Evolutionary conservation across 164 flowering plant genomes (phyloP).

Genomic region (Vitis rotundifolia): DNA sequence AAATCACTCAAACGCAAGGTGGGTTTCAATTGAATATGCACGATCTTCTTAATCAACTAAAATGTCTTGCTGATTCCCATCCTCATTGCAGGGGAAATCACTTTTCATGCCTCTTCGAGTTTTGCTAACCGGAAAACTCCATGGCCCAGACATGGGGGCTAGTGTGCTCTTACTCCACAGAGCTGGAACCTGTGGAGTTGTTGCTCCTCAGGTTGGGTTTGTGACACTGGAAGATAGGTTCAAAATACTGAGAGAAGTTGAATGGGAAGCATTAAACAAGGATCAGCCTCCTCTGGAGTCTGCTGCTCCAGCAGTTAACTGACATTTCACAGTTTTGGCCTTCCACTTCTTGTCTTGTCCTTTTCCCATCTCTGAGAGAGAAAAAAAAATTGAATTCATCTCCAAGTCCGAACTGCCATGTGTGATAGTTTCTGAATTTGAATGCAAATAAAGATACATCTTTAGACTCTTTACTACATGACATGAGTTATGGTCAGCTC

Average conservation of each 20-base stretch:
- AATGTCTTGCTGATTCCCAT: not conserved
- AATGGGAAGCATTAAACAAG: slow-evolving; percentile 65
- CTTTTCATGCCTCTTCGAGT: slow-evolving; percentile 95
- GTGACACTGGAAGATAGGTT: slow-evolving; percentile 69
- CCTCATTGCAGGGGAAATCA: slow-evolving; percentile 73
- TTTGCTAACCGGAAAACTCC: slow-evolving; percentile 89
- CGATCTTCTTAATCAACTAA: not conserved
- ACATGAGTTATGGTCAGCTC: no score
- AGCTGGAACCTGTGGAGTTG: slow-evolving; percentile 55
- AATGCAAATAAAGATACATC: no score
- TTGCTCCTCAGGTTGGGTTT: slow-evolving; percentile 63
- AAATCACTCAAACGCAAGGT: slow-evolving; percentile 91
- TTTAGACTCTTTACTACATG: no score
- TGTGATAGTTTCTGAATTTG: no score
- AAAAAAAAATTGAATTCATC: no score
- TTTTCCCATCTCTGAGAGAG: no score
- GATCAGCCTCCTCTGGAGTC: slow-evolving; percentile 41
- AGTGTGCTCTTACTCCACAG: slow-evolving; percentile 62
- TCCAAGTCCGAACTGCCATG: no score
- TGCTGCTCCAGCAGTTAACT: slow-evolving; percentile 32
- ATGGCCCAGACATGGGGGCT: slow-evolving; percentile 89
- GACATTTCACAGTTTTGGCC: slow-evolving; percentile 23
- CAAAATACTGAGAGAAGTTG: slow-evolving; percentile 51
- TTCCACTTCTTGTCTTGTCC: no score
- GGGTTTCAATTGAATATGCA: slow-evolving; percentile 1